A percentile compares a stretch with the other conserved stretches of the same genome.
These are phyloP conservation scores for Venustampulla echinocandica DNA, from an alignment of 495 filamentous ascomycete species.

Conservation along the genomic window DNA sequence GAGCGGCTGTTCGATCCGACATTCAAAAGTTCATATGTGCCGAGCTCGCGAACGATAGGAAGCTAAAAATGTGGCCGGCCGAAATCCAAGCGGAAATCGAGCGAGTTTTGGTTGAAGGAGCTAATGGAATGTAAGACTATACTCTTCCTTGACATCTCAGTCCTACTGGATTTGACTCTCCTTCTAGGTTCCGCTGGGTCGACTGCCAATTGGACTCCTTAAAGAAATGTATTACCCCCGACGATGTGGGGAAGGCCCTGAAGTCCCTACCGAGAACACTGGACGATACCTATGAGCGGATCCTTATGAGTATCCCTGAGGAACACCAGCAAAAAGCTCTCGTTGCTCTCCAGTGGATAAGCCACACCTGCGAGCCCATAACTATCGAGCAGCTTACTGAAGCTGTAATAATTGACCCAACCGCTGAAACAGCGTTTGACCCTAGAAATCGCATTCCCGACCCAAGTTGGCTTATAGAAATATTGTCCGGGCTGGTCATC, in stretches of 20 bases:
- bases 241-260: conserved; percentile 19
- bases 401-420: conserved; percentile 20
- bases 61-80: conserved; percentile 5
- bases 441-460: background rate
- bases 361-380: conserved; percentile 24
- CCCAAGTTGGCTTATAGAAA: background rate
- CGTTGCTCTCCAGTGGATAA: conserved; percentile 27
- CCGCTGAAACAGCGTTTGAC: conserved; percentile 19
- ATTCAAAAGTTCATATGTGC: conserved; percentile 16
- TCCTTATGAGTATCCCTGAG: conserved; percentile 17
- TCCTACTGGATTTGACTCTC: background rate
- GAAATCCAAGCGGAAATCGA: conserved; percentile 7
- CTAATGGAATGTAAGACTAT: conserved; percentile 15
- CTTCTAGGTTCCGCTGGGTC: conserved; percentile 29
- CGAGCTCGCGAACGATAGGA: background rate
- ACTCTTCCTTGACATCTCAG: background rate
- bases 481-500: background rate
- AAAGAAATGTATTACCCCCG: conserved; percentile 20
- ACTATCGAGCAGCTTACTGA: conserved; percentile 23
- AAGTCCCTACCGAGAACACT: conserved; percentile 26
- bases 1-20: conserved; percentile 12
- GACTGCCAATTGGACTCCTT: conserved; percentile 32
- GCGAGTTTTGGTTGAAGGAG: conserved; percentile 2
- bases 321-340: conserved; percentile 16
- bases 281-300: conserved; percentile 32